Evolutionary conservation across 202 grass and related monocot genomes (phyloP).

Genomic region (Cymbopogon flexuosus): DNA sequence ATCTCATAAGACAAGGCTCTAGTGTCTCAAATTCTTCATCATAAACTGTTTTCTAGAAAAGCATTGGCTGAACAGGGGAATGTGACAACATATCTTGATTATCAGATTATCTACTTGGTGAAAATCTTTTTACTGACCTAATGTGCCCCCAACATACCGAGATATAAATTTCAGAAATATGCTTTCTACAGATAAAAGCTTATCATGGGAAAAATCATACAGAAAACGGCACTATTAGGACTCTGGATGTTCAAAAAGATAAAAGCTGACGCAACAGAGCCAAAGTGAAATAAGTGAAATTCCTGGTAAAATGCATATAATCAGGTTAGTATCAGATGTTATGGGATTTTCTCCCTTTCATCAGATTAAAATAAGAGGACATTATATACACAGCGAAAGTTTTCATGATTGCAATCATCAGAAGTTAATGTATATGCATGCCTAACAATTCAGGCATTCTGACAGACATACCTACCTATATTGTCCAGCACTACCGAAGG

Average conservation of each 20-base stretch:
- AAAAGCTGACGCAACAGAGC: neutral
- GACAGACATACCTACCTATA: neutral
- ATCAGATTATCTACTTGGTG: neutral
- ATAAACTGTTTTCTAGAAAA: neutral
- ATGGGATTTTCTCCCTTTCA: neutral
- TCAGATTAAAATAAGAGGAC: neutral
- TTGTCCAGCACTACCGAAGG: neutral
- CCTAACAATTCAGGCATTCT: neutral
- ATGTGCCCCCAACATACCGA: neutral
- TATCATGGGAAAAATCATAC: neutral
- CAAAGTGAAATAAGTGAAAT: neutral
- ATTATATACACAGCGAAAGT: neutral
- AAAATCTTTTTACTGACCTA: neutral
- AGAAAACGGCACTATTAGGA: neutral
- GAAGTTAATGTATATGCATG: neutral
- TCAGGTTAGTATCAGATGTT: neutral
- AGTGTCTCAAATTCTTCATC: neutral
- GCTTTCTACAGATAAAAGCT: neutral
- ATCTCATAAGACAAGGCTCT: neutral
- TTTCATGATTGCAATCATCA: neutral
- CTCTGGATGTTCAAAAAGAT: neutral
- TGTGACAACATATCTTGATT: neutral
- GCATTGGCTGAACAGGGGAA: neutral
- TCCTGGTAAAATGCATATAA: neutral
- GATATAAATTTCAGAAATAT: conserved; percentile 8